These are phyloP conservation scores for Cymodocea nodosa DNA, from an alignment of 116 monocot species.

Conservation along the genomic window DNA sequence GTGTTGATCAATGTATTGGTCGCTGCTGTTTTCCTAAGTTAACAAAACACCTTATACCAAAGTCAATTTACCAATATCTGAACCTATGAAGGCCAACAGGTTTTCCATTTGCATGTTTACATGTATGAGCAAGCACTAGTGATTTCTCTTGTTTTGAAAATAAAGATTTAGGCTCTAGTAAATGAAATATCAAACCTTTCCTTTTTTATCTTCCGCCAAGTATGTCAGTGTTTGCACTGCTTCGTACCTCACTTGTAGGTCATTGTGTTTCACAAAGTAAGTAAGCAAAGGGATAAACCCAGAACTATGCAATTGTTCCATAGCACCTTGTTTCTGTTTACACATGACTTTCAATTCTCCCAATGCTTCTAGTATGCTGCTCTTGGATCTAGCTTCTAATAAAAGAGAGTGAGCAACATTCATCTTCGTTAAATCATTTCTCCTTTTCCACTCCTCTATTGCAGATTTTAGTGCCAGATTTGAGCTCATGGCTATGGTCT, in stretches of 20 bases:
- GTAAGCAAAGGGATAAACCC: slow-evolving; percentile 40
- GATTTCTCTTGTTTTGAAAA: too few species aligned
- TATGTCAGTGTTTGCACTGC: slow-evolving; percentile 25
- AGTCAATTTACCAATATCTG: too few species aligned
- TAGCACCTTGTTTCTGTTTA: slow-evolving; percentile 15
- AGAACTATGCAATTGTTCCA: slow-evolving; percentile 19
- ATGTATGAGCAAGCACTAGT: too few species aligned
- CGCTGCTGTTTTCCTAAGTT: too few species aligned
- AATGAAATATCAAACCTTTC: slow-evolving; percentile 33
- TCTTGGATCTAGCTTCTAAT: slow-evolving; percentile 16
- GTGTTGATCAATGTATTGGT: too few species aligned
- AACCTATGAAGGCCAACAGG: too few species aligned
- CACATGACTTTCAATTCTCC: slow-evolving; percentile 32
- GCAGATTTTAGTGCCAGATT: slow-evolving; percentile 47
- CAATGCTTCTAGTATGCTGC: slow-evolving; percentile 39
- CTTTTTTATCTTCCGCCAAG: slow-evolving; percentile 43
- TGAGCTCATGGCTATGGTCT: slow-evolving; percentile 20
- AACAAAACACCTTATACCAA: too few species aligned
- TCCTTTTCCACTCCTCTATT: slow-evolving; percentile 47
- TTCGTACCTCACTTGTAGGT: slow-evolving; percentile 26
- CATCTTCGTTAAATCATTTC: slow-evolving; percentile 44
- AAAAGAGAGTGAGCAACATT: slow-evolving; percentile 31
- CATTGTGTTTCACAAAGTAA: slow-evolving; percentile 23
- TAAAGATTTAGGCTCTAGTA: too few species aligned
- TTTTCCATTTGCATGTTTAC: too few species aligned